Base-by-base conservation (phyloP, 2,329 filamentous ascomycete genomes). In the Ophiostoma montium region DNA sequence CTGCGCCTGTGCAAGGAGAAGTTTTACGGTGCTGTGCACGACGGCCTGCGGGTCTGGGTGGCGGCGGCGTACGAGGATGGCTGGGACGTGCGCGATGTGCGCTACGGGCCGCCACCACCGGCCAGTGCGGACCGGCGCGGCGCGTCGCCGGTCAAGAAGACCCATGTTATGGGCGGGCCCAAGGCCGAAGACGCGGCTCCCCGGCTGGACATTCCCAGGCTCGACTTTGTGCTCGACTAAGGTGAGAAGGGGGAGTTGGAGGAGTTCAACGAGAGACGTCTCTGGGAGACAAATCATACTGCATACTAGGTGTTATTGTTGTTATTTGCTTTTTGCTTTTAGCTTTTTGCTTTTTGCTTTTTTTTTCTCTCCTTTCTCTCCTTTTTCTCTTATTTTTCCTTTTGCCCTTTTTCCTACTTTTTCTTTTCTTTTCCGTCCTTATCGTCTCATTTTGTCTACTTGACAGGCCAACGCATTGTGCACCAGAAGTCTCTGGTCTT, bases 1-100 rank as follows among this genome's bases (percentile, higher is more conserved):
- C 69, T 96, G 54, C 80, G 92, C 5, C 82, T 90, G 15, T 96
- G 90, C 71, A 98, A 96, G 63, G 89, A 95, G 65, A 96, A 96
- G 63, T 95, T 96, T 63, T 96, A 98, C 62, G 84, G 85, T 2
- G 80, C 84, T 45, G 85, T 98, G 4, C 92, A 98, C 62, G 86
- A 90, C 57, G 87, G 82, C 2, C 71, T 96, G 54, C 80, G 84
- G 49, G 89, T 85, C 7, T 98, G 90, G 89, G 84, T 95, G 16
- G 82, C 82, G 0, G 92, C 90, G 1, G 89, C 87, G 0, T 74
- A 72, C 27, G 88, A 89, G 53, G 92, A 98, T 64, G 85, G 79
- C 42, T 98, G 92, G 90, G 79, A 87, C 46, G 82, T 88, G 39
- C 74, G 75, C 47, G 80, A 84, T 59, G 89, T 96, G 21, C 74